Conservation (phyloP, 176 grass and related monocot genomes). For the Phyllostachys edulis region DNA sequence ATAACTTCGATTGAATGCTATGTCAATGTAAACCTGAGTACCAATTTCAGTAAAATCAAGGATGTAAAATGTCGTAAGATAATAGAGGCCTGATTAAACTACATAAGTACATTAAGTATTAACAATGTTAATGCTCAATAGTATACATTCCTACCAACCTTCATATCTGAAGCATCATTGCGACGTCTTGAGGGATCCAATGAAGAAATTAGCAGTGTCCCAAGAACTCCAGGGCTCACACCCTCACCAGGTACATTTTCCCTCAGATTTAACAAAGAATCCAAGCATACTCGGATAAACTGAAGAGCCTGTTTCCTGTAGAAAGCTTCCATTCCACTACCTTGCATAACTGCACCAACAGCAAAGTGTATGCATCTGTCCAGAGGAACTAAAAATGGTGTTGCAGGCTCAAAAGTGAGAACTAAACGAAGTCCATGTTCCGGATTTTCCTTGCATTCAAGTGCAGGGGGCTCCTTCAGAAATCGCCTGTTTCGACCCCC, state of each 20-base stretch:
- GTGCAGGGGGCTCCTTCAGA: conserved; percentile 75
- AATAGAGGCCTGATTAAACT: not conserved
- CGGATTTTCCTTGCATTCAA: conserved; percentile 98
- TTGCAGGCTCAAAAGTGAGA: conserved; percentile 97
- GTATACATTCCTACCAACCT: conserved; percentile 50
- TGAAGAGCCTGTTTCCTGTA: conserved; percentile 93
- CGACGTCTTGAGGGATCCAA: conserved; percentile 83
- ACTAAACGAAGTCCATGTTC: conserved; percentile 95
- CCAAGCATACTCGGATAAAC: conserved; percentile 82
- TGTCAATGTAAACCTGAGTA: not conserved
- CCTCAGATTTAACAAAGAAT: conserved; percentile 79
- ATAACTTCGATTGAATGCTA: not conserved
- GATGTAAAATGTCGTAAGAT: conserved; percentile 7
- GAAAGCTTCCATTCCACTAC: conserved; percentile 77
- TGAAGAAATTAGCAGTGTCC: conserved; percentile 76
- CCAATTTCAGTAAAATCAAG: not conserved
- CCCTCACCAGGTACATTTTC: conserved; percentile 84
- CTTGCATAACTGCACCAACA: conserved; percentile 86
- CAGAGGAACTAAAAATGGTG: conserved; percentile 94
- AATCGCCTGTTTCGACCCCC: conserved; percentile 94
- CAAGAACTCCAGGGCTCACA: conserved; percentile 66
- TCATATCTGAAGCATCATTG: conserved; percentile 82
- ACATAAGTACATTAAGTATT: not conserved
- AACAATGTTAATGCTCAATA: not conserved
- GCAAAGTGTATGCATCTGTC: conserved; percentile 92